These are phyloP conservation scores for Trichosanthes truncata DNA, from an alignment of 306 rosid genomes.

Conservation along the genomic window DNA sequence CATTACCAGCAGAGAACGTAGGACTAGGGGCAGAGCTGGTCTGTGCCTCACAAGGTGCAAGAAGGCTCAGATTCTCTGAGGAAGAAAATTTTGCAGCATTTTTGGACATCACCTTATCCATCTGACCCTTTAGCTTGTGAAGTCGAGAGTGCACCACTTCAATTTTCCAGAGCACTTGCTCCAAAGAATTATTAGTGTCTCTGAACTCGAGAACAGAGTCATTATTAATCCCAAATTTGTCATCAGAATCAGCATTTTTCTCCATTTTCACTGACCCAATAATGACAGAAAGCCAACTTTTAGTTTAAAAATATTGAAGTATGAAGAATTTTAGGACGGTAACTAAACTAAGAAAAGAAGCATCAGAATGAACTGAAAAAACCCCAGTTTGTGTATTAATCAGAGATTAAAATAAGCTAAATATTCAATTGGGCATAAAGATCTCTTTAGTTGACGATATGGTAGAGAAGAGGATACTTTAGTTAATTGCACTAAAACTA, in stretches of 20 bases:
- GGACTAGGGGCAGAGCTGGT: constrained; percentile 74
- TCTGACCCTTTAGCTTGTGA: constrained; percentile 55
- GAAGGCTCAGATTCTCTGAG: constrained; percentile 65
- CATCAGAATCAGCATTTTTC: constrained; percentile 29
- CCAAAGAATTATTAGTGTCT: constrained; percentile 41
- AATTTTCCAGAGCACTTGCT: constrained; percentile 61
- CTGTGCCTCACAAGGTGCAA: constrained; percentile 51
- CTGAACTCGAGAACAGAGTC: constrained; percentile 39
- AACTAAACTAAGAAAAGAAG: background rate
- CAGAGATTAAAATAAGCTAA: background rate
- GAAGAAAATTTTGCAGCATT: constrained; percentile 61
- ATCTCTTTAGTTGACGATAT: background rate
- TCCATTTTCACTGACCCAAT: constrained; percentile 38
- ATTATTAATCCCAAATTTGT: constrained; percentile 30
- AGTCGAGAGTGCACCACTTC: constrained; percentile 57
- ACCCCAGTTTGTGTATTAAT: background rate
- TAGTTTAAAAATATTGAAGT: background rate
- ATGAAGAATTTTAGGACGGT: background rate
- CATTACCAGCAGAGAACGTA: constrained; percentile 53
- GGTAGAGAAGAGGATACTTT: background rate
- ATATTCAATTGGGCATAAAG: background rate
- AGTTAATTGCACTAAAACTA: background rate
- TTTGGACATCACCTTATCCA: constrained; percentile 41
- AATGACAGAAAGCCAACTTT: background rate
- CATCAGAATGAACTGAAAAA: background rate